Evolutionary conservation across 805 yeast species (phyloP), one percentile per base, ranked within the genome.

Genomic region (Hermanozyma aechmeae): DNA sequence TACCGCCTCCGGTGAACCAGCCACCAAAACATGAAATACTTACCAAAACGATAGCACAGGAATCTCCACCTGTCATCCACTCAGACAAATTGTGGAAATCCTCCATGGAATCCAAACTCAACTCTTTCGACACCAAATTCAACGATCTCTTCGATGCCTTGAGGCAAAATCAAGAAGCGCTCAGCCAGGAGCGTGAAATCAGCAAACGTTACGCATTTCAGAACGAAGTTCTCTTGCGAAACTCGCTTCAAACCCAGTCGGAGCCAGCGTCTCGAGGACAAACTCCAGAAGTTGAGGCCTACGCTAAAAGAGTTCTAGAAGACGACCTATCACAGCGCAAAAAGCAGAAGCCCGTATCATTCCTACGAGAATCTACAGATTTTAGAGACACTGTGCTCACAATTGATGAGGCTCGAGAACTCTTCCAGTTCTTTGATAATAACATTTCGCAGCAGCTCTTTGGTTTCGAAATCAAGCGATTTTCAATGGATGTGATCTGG

Each of bases 371-470:
- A 5, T 13, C 13, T 31, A 13, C 45, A 4, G 69, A 64, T 33
- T 62, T 65, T 37, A 38, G 68, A 6, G 47, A 53, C 29, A 56
- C 54, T 2, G 46, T 55, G n/a, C 33, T 70, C 2, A 34, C 60
- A 2, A 42, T 53, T 20, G 48, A 43, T 1, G 61, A 68, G 31
- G 76, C 76, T 1, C 45, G 49, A n/a, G 68, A 61, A 18, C 51
- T 76, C 11, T 71, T 76, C 36, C 39, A 47, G 10, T 70, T 58
- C 32, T 78, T 78, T 42, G 68, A 72, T 37, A 48, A 59, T 1
- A 65, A 74, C 31, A 71, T 78, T 18, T 58, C 79, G 1, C 76
- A 76, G 8, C 82, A 76, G 40, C 51, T 78, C 25, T 76, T 76
- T 57, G 86, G 85, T 1, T 77, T 77, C 46, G 73, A 67, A 25